A percentile compares a stretch with the other conserved stretches of the same genome.
phyloP scores from a whole-genome alignment of 129 eudicot genomes.

The Heracleum sosnowskyi region DNA sequence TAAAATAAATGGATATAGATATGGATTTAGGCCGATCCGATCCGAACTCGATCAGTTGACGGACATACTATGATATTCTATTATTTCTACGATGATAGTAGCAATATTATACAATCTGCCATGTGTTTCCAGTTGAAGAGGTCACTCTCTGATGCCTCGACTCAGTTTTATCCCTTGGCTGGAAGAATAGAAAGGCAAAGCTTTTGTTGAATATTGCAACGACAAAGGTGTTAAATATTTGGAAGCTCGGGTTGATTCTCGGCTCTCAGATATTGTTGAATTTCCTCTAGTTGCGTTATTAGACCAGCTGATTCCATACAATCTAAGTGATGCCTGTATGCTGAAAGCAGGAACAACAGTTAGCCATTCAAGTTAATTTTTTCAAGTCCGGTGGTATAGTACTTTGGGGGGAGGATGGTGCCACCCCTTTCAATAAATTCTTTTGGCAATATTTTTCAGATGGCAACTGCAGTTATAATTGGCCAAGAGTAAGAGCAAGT shows the following conservation, averaged over 20 bases:
- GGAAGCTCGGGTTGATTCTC: constrained; percentile 22
- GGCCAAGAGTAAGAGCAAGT: background rate
- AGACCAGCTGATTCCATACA: constrained; percentile 19
- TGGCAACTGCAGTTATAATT: constrained; percentile 28
- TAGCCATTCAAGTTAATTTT: constrained; percentile 37
- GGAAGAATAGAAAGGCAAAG: constrained; percentile 27
- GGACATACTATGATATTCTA: constrained; percentile 32
- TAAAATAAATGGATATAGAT: no score
- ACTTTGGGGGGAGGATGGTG: constrained; percentile 35
- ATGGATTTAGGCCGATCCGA: no score
- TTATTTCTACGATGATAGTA: constrained; percentile 18
- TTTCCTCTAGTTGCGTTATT: constrained; percentile 18
- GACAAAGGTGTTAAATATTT: constrained; percentile 31
- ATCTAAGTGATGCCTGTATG: constrained; percentile 4
- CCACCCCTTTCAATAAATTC: constrained; percentile 28
- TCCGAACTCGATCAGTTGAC: no score
- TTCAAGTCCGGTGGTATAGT: constrained; percentile 41
- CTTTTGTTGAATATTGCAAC: constrained; percentile 25
- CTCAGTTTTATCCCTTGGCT: constrained; percentile 38
- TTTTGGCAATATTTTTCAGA: constrained; percentile 48
- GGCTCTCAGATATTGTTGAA: constrained; percentile 13
- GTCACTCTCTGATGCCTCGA: constrained; percentile 32
- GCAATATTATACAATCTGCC: constrained; percentile 18
- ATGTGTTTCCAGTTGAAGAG: constrained; percentile 26
- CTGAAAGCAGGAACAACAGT: constrained; percentile 27